Conservation (phyloP, 2,329 filamentous ascomycete species). For the Aspergillus calidoustus region DNA sequence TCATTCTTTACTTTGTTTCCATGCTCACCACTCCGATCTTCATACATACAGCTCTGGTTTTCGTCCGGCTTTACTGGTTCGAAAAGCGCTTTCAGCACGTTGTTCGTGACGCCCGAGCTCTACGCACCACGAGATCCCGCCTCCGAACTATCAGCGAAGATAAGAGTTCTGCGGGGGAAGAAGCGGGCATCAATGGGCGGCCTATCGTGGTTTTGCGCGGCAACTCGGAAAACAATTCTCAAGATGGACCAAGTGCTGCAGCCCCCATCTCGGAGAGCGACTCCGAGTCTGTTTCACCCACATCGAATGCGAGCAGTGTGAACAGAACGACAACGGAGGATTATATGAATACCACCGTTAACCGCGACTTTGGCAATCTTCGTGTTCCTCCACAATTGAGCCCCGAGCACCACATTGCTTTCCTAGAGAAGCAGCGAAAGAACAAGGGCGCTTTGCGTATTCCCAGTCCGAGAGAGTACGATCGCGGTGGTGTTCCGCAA, state of each 20-base stretch:
- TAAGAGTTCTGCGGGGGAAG: slow-evolving; percentile 47
- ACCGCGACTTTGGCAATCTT: slow-evolving; percentile 51
- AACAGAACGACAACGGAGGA: slow-evolving; percentile 19
- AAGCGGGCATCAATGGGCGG: slow-evolving; percentile 43
- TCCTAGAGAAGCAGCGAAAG: slow-evolving; percentile 80
- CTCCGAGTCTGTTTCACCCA: slow-evolving; percentile 32
- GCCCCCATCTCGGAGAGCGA: slow-evolving; percentile 28
- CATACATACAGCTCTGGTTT: slow-evolving; percentile 84
- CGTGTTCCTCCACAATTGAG: slow-evolving; percentile 58
- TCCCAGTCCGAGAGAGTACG: slow-evolving; percentile 87
- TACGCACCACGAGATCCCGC: slow-evolving; percentile 68
- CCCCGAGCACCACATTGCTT: slow-evolving; percentile 82
- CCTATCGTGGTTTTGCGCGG: slow-evolving; percentile 46
- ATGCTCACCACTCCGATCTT: slow-evolving; percentile 82
- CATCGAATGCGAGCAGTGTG: slow-evolving; percentile 26
- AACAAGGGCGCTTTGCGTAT: slow-evolving; percentile 80
- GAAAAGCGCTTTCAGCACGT: slow-evolving; percentile 92
- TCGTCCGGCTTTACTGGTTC: slow-evolving; percentile 95
- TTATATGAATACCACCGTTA: slow-evolving; percentile 12
- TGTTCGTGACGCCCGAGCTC: slow-evolving; percentile 70
- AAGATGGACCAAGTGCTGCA: slow-evolving; percentile 18
- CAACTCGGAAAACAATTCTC: slow-evolving; percentile 34
- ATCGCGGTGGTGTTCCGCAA: slow-evolving; percentile 75
- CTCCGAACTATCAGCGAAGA: slow-evolving; percentile 56
- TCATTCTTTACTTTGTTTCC: slow-evolving; percentile 71